Base-by-base conservation (phyloP, 352 stramenopile species). In the Paralagenidium karlingii region DNA sequence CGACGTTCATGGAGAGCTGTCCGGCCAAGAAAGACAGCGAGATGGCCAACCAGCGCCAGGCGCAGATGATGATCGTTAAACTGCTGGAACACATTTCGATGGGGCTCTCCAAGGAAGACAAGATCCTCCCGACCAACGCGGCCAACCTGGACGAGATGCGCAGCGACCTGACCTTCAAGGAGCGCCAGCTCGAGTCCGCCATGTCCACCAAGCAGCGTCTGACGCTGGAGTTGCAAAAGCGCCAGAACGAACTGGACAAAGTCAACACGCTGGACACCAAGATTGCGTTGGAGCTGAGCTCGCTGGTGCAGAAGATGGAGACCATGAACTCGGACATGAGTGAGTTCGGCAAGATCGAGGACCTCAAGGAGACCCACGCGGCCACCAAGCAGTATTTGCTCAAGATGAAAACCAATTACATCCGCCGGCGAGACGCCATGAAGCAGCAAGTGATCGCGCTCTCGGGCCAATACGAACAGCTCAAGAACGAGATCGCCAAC, bases 31-130 rank as follows among this genome's bases (percentile, higher is more conserved):
- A 75, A 28, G 63, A 74, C 4, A 56, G 73, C 3, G 78, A 87
- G 34, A 25, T 82, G 25, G 47, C 71, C 22, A 51, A 53, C 0
- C 71, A 82, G 38, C 58, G 58, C 1, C 15, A 75, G 22, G 53
- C 70, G 20, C 77, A 94, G 49, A 47, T 65, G 5, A 79, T 90
- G 45, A 85, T 96, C 25, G 66, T 96, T 11, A 80, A 82, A 26
- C 48, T 96, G 18, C 69, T 96, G 6, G 85, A 96, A 48, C 85
- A 96, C 43, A 95, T 96, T 43, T 85, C 79, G 33, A 60, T 49
- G 1, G 68, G 51, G 16, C 69, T 75, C 51, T 37, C 47, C 12
- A 81, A 75, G 38, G 67, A 92, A 37, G 62, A 87, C 41, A 90
- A 93, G 52, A 46, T 96, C 26, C 63, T 84, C 7, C 63, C 58